phyloP scores from a whole-genome alignment of 176 grass and related monocot genomes.

The Pontederia crassipes region DNA sequence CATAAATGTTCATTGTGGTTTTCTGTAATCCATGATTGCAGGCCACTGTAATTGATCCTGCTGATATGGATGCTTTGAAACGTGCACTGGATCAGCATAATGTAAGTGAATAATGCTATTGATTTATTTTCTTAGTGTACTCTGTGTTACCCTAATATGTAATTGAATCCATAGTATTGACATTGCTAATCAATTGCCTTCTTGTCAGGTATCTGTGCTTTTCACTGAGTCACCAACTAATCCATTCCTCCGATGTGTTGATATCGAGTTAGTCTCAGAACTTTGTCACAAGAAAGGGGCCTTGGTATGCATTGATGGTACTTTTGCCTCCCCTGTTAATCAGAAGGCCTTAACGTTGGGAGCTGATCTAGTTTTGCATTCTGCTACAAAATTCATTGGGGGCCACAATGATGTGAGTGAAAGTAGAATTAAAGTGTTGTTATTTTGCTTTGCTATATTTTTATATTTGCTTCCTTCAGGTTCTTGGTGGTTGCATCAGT shows the following conservation, averaged over 20 bases:
- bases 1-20: conserved; percentile 13
- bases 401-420: conserved; percentile 93
- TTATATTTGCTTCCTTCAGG: conserved; percentile 24
- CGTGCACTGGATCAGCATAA: conserved; percentile 74
- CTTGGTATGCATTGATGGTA: conserved; percentile 92
- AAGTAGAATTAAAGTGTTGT: not conserved
- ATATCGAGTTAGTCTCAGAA: conserved; percentile 75
- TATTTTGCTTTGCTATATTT: not conserved
- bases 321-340: conserved; percentile 94
- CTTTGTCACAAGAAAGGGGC: conserved; percentile 95
- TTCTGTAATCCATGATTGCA: conserved; percentile 22
- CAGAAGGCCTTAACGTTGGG: conserved; percentile 94
- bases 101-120: conserved; percentile 29
- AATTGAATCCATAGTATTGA: not conserved
- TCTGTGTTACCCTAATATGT: not conserved
- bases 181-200: not conserved
- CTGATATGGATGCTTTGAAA: conserved; percentile 74
- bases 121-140: not conserved
- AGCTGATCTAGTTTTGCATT: conserved; percentile 94
- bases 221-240: conserved; percentile 99
- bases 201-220: conserved; percentile 70
- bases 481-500: conserved; percentile 71
- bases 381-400: conserved; percentile 94
- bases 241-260: conserved; percentile 96
- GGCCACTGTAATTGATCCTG: conserved; percentile 92